A percentile compares a stretch with the other conserved stretches of the same genome.
These are phyloP conservation scores for Gynochthodes officinalis DNA, from an alignment of 257 asterid species.

Conservation along the genomic window DNA sequence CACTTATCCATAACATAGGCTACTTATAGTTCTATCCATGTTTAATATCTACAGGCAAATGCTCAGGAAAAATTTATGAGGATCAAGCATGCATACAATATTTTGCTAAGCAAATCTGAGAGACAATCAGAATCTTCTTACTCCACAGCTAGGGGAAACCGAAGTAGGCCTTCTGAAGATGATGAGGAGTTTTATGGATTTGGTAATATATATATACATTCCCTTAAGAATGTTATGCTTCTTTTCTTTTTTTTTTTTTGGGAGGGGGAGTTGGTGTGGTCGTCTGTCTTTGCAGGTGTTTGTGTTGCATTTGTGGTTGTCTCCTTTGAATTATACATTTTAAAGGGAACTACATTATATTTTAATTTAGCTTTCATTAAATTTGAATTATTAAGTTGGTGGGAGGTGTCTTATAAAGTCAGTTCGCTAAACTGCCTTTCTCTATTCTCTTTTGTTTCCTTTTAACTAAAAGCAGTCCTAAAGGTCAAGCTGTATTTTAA, in stretches of 20 bases:
- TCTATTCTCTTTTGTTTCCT: background rate
- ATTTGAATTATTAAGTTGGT: background rate
- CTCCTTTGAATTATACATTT: too few relatives aligned
- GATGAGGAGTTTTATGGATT: slow-evolving; percentile 91
- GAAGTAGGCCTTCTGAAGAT: slow-evolving; percentile 37
- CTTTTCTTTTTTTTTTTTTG: too few relatives aligned
- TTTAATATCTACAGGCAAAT: slow-evolving; percentile 43
- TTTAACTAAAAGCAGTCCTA: slow-evolving; percentile 1
- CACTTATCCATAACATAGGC: background rate
- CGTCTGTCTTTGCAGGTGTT: background rate
- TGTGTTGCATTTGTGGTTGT: slow-evolving; percentile 6
- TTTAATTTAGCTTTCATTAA: background rate
- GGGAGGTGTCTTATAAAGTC: background rate
- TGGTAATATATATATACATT: slow-evolving; percentile 44
- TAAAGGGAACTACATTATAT: background rate
- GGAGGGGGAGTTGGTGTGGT: too few relatives aligned
- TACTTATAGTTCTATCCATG: background rate
- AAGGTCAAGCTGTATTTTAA: background rate
- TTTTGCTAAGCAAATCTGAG: slow-evolving; percentile 60
- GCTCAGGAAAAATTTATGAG: slow-evolving; percentile 89
- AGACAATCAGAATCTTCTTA: slow-evolving; percentile 59
- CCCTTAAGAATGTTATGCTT: background rate
- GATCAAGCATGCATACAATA: slow-evolving; percentile 92
- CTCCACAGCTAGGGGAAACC: slow-evolving; percentile 44
- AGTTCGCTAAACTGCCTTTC: background rate